Base-by-base conservation (phyloP, 108 stramenopile species). In the Nitzschia sp. region DNA sequence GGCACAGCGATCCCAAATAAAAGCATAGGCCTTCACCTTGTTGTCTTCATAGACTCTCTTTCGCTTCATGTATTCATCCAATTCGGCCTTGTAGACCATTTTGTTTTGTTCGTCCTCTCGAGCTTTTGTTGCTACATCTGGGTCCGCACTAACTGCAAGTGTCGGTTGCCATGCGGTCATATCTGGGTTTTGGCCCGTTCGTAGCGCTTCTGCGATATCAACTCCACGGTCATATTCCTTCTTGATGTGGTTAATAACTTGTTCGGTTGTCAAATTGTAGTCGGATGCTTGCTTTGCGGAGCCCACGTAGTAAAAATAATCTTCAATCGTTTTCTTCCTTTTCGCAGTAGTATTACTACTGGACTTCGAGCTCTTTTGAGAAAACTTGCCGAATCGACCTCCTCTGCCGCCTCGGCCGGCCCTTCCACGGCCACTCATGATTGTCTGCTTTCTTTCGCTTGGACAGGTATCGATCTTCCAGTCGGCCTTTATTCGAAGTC, bases 171-270 rank as follows among this genome's bases (percentile, higher is more conserved):
- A n/a, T n/a, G n/a, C n/a, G n/a, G n/a, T n/a, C n/a, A n/a, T n/a
- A n/a, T n/a, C n/a, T n/a, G n/a, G n/a, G n/a, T n/a, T n/a, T n/a
- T n/a, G n/a, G n/a, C n/a, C n/a, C n/a, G n/a, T n/a, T n/a, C n/a
- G n/a, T n/a, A 59, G 28, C n/a, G 58, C 28, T n/a, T 8, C 19
- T 4, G 29, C 15, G 6, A 59, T 30, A 21, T 30, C 58, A 30
- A 32, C 19, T 30, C 58, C 58, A 59, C 32, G 19, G 32, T 25
- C 21, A 34, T 30, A 59, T 30, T 13, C 32, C 28, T 59, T 59
- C 28, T 59, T 59, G 29, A 59, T 59, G 29, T 59, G 58, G 32
- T 59, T 59, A 17, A 59, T 25, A 18, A 59, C 21, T 9, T 32
- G 32, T 31, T 25, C 58, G 5, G 58, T 59, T 17, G 58, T 59